Base-by-base conservation (phyloP, 768 basidiomycete species). In the Leccinum truebloodii region DNA sequence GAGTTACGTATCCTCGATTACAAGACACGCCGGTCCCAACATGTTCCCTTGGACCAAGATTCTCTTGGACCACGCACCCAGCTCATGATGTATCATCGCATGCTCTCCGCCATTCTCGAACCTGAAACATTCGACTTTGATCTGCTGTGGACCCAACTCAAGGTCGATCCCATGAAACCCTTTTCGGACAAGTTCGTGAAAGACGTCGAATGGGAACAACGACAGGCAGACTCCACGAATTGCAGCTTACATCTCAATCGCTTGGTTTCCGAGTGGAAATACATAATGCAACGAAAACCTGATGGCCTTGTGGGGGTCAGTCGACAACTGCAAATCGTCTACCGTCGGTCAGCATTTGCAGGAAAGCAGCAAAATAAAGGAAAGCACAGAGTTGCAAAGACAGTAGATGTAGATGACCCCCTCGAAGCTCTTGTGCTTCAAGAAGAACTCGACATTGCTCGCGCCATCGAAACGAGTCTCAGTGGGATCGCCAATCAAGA, bases 31-130 rank as follows among this genome's bases (percentile, higher is more conserved):
- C 76, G 71, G 13, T 69, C 71, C 3, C 60, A 75, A 1, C 77
- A 71, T 14, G 63, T 92, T 2, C 90, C 91, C 2, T 70, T 78
- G 4, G 78, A 85, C 14, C 78, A 80, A 44, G 90, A 92, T 62
- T 79, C 84, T 0, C 69, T 81, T 14, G 70, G 85, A 1, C 79
- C 90, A 0, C 82, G 83, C 7, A 73, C 92, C 37, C 92, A 94
- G 69, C 79, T 93, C 5, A 91, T 91, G 88, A 73, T 92, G 39
- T 94, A 94, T 68, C 81, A 83, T 65, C 83, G 84, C 18, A 82
- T 94, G 55, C 78, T 94, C 39, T 76, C 78, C 22, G 73, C 75
- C 4, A 73, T 91, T 13, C 69, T 87, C 20, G 72, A 81, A 3
- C 77, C 78, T 1, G 63, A 63, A 39, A 54, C 66, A 0, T 82